Conservation (phyloP, 331 rosid species). For the Erythrophleum ivorense region DNA sequence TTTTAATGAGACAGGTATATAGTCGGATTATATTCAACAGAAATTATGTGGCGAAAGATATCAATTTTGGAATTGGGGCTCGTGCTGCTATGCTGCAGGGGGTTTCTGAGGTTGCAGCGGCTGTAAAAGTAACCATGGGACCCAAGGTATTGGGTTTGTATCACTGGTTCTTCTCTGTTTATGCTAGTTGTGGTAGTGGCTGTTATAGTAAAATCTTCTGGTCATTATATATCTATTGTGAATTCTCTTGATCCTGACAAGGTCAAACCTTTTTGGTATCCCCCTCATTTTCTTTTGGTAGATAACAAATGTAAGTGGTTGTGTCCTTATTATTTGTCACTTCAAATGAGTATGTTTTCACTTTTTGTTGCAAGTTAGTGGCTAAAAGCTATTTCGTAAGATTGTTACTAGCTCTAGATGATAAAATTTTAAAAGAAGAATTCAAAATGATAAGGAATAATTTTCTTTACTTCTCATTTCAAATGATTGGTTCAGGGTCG, state of each 20-base stretch:
- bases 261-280: neutral
- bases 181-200: constrained; percentile 1
- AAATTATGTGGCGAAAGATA: constrained; percentile 82
- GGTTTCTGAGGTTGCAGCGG: constrained; percentile 91
- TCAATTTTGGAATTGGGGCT: constrained; percentile 81
- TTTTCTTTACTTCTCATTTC: neutral
- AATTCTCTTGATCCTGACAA: neutral
- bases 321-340: neutral
- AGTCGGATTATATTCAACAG: constrained; percentile 57
- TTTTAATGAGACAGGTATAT: constrained; percentile 48
- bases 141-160: constrained; percentile 69
- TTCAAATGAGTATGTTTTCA: neutral
- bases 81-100: constrained; percentile 92
- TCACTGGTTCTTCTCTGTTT: neutral
- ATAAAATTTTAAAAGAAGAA: neutral
- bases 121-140: constrained; percentile 98
- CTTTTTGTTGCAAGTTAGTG: neutral
- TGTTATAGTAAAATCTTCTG: neutral
- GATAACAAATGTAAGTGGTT: neutral
- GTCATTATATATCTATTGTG: neutral
- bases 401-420: neutral
- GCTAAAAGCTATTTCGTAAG: neutral
- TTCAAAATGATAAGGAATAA: constrained; percentile 3
- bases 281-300: neutral
- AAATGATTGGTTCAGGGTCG: constrained; percentile 75